Base-by-base conservation (phyloP, 352 stramenopile species). In the Peronospora tabacina region DNA sequence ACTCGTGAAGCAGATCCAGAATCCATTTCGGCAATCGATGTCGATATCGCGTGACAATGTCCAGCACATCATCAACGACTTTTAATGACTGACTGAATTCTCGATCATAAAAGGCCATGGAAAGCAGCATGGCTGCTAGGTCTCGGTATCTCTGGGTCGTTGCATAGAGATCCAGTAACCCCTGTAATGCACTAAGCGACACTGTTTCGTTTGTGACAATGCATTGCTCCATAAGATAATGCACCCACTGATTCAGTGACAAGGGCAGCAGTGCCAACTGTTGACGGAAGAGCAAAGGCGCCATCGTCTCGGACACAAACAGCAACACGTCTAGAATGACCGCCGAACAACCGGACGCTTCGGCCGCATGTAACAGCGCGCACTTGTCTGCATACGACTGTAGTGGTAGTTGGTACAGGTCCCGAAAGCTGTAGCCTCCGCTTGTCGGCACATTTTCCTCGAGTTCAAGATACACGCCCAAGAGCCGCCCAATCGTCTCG, bases 381-480 rank as follows among this genome's bases (percentile, higher is more conserved):
- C 59, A 66, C 52, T 90, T 90, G 26, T 66, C 57, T 6, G 44
- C 33, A 44, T 66, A 58, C 2, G 57, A 52, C 30, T 58, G 62
- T 39, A 84, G 55, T 11, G 61, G 65, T 1, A 84, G 40, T 26
- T 60, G 48, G 44, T 75, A 85, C 16, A 87, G 49, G 35, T 85
- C 73, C 10, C 73, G 71, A 41, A 78, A 85, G 58, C 68, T 16
- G 78, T 45, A 5, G 16, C 34, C 15, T 41, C 29, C 7, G 5
- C 2, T 12, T 28, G n/a, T 55, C 54, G 32, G n/a, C n/a, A n/a
- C n/a, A n/a, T n/a, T n/a, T n/a, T 68, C 53, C 16, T 70, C 61
- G 7, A 95, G 79, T 4, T 76, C 88, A 15, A 91, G 63, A 17
- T 85, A 93, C 60, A 95, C 73, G 80, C 81, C 43, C 84, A 98